Evolutionary conservation across 192 early-diverging fungal genomes (phyloP), one percentile per base, ranked within the genome.

Genomic region (Linnemannia schmuckeri): DNA sequence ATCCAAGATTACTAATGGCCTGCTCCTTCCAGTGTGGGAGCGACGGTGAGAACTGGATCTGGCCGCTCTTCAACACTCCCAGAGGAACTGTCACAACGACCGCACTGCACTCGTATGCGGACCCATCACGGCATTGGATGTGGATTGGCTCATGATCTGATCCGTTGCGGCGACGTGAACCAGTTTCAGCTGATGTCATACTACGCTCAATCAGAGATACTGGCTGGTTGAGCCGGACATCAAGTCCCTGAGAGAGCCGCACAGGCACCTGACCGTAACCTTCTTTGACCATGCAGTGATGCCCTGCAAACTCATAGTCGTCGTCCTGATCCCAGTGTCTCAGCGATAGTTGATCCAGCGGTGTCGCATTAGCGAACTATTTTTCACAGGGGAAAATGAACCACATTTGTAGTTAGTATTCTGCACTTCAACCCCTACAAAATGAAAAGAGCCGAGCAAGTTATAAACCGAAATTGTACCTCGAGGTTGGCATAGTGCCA

Each of bases 401-500:
- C 24, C 10, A 75, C 22, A 1, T 24, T 61, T 9, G 13, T 41
- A 9, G 24, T 15, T 0, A 24, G 74, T 20, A 61, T 6, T 17
- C 1, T 20, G 20, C 18, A 52, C 17, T 52, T 52, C 17, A 20
- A 49, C 3, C 5, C 22, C 24, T 54, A 22, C 8, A 54, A 5
- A 37, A 54, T 38, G 9, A n/a, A 40, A 37, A 15, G 10, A 7
- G 38, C 70, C 70, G 24, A 27, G 22, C 20, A 44, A 27, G 37
- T 37, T 37, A 3, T 22, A 20, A 75, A 30, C 2, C 24, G 41
- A 52, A 17, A 38, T 2, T 6, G 47, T 74, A 87, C 85, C 85
- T 87, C 90, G 18, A 91, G 72, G 57, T 90, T 89, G 8, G 91
- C 88, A 75, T 87, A 82, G 73, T 90, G 89, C 88, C 89, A 92